Evolutionary conservation across 768 basidiomycete species (phyloP), one percentile per base, ranked within the genome.

Genomic region (Leccinum variicolor): DNA sequence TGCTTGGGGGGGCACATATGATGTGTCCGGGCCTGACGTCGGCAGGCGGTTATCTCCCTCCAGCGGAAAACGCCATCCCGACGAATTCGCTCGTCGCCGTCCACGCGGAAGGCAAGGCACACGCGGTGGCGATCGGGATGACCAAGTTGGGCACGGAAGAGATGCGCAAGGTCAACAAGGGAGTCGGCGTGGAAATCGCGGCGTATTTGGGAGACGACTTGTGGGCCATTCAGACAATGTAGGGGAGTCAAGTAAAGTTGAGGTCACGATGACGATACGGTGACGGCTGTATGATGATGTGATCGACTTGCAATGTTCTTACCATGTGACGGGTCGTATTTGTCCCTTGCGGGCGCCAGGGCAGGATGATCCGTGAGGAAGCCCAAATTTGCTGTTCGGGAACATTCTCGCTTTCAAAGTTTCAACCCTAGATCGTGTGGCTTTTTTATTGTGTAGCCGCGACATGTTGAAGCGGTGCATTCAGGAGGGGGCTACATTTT

Each of bases 11-110:
- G 15, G 93, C 93, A 25, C 87, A 89, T 75, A 94, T 96, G 90
- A 96, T 96, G 93, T 94, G 90, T 65, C 97, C 97, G 5, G 97
- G 97, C 21, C 77, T 99, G 54, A 96, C 97, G 26, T 98, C 96
- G 34, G 80, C 85, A 33, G 95, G 95, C 7, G 96, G 96, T 8
- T 83, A 83, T 65, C 83, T 98, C 0, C 96, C 96, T 0, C 84
- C 91, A 9, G 74, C 84, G 14, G 85, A 86, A 39, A 77, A 76
- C 17, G 85, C 81, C 3, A 74, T 98, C 36, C 81, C 85, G 23
- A 82, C 84, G 34, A 86, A 84, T n/a, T 76, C 83, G 1, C 79
- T 90, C 6, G 94, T 99, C n/a, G 92, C 91, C 3, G 86, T 99
- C 52, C 81, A 88, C 64, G 93, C 95, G n/a, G 94, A 98, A 74